Evolutionary conservation across 2,329 filamentous ascomycete species (phyloP), one percentile per base, ranked within the genome.

Genomic region (Ramularia collo-cygni): DNA sequence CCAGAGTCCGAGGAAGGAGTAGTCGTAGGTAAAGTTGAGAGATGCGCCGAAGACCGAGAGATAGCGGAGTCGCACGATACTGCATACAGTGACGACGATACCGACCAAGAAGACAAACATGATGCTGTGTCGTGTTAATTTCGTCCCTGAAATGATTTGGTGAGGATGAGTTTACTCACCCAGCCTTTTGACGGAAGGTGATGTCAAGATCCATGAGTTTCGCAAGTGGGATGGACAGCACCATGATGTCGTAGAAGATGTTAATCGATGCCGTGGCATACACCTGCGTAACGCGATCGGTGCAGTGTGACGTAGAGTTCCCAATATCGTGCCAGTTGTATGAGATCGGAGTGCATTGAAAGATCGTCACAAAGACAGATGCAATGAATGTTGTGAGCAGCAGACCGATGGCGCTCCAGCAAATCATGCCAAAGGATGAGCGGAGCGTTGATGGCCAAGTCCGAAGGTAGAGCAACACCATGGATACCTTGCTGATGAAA

Each of bases 31-130:
- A 3, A 44, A 24, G 13, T 53, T 53, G 21, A 4, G n/a, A 10
- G 8, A 6, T 10, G 6, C 21, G 21, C 21, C 21, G 10, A 24
- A 24, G 6, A 24, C 21, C 6, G 21, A 24, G 21, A 52, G 34
- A 8, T 46, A 45, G 8, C 35, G 30, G 14, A 52, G 43, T 4
- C 49, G 49, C 15, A 52, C 43, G 10, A 54, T 42, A 24, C 43
- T 49, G 42, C 51, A 54, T 4, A 40, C 31, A 2, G 51, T 53
- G 32, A 52, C 51, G 33, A 52, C 42, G 10, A 50, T 41, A 18
- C 49, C 51, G 14, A 55, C 38, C 15, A 44, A 30, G 43, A 55
- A 55, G 15, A 16, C 17, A n/a, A 19, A 21, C 16, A 33, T 33
- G 31, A 33, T 33, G 16, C 31, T 33, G 14, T 10, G 16, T 8